Percentiles rank a stretch among this genome's conserved stretches.
Evolutionary conservation across 345 rosid species (phyloP).

Genomic region (Brassica nigra): DNA sequence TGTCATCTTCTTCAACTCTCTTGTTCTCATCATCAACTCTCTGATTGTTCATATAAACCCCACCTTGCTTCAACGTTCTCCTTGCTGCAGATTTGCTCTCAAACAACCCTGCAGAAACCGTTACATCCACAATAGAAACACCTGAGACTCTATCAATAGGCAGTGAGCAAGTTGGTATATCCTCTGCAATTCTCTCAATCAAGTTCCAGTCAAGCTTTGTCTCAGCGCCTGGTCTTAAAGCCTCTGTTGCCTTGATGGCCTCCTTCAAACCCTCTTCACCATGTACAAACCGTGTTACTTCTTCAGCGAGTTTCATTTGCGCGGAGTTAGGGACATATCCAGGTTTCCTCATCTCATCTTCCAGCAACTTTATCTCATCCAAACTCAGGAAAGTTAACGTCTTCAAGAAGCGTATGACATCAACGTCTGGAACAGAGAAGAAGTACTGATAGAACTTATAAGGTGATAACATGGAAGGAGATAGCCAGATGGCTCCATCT

Average conservation of each 20-base stretch:
- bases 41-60: conserved; percentile 58
- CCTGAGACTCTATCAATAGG: background rate
- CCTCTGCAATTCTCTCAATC: conserved; percentile 51
- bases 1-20: conserved; percentile 61
- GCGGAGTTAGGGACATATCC: conserved; percentile 72
- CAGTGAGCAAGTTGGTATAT: background rate
- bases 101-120: conserved; percentile 52
- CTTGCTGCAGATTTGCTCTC: conserved; percentile 86
- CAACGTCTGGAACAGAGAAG: conserved; percentile 83
- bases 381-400: conserved; percentile 74
- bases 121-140: background rate
- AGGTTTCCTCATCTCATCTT: conserved; percentile 62
- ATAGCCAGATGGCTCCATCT: conserved; percentile 95
- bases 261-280: conserved; percentile 86
- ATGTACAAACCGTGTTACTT: conserved; percentile 88
- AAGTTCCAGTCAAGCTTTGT: conserved; percentile 44
- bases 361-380: conserved; percentile 66
- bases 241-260: conserved; percentile 90
- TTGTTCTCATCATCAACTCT: conserved; percentile 32
- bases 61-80: conserved; percentile 11
- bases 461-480: conserved; percentile 72
- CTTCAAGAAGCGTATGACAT: conserved; percentile 74
- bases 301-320: conserved; percentile 84
- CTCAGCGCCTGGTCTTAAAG: conserved; percentile 55
- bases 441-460: conserved; percentile 94